These are phyloP conservation scores for Diaporthe helianthi DNA, from an alignment of 2,329 filamentous ascomycete genomes.

Conservation along the genomic window DNA sequence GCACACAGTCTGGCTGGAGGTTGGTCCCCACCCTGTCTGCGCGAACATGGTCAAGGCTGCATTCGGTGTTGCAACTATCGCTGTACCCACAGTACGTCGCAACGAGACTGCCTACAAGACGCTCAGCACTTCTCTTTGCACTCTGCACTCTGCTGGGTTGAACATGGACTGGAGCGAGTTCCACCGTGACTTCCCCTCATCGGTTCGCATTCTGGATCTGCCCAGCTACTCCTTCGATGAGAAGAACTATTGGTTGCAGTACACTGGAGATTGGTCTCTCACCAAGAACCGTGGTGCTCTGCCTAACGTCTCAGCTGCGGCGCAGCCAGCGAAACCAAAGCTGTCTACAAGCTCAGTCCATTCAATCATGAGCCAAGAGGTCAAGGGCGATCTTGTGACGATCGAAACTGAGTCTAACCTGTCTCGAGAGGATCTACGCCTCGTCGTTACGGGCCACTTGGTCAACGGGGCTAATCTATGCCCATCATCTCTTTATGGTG, in stretches of 20 bases:
- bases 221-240: conserved; percentile 76
- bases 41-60: conserved; percentile 72
- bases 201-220: conserved; percentile 61
- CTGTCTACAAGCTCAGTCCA: conserved; percentile 72
- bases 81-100: conserved; percentile 67
- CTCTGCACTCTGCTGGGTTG: conserved; percentile 67
- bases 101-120: conserved; percentile 71
- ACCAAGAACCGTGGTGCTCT: conserved; percentile 69
- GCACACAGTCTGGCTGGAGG: conserved; percentile 74
- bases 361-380: conserved; percentile 66
- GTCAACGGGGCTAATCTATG: conserved; percentile 73
- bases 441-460: conserved; percentile 68
- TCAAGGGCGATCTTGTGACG: conserved; percentile 64
- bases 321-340: conserved; percentile 57
- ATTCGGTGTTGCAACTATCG: conserved; percentile 60
- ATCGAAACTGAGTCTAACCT: conserved; percentile 72
- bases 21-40: conserved; percentile 77
- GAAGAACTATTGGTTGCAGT: conserved; percentile 74
- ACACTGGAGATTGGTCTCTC: conserved; percentile 73
- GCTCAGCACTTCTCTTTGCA: conserved; percentile 62
- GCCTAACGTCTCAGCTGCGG: conserved; percentile 39
- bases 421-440: conserved; percentile 66
- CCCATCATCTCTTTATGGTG: conserved; percentile 62
- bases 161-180: conserved; percentile 75
- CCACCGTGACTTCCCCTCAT: conserved; percentile 56